Evolutionary conservation across 495 filamentous ascomycete species (phyloP), one percentile per base, ranked within the genome.

Genomic region (Haplographium delicatum): DNA sequence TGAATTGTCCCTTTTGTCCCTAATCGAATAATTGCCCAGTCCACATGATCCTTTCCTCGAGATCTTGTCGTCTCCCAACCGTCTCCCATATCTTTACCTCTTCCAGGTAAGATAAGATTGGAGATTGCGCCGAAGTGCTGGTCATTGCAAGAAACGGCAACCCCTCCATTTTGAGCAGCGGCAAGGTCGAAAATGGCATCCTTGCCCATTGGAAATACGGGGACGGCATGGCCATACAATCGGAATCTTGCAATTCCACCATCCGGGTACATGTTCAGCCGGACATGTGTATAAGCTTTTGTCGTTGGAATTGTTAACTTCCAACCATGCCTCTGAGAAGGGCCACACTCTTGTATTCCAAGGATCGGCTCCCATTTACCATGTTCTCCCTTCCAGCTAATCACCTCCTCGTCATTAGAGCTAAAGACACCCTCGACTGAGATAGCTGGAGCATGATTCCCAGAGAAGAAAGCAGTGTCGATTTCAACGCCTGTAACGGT

Each of bases 11-110:
- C 89, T 13, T 77, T 72, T 1, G 82, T 75, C 5, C 90, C 90
- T 19, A 96, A 77, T 54, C 78, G 76, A 44, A 94, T 74, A 53
- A 95, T 82, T 8, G 83, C 76, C 90, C 91, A 95, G 67, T 96
- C 91, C 16, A 86, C 71, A 66, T 96, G 91, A 9, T 78, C 84
- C 57, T 80, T 80, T 19, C 74, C 80, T 20, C 91, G 69, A 25
- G 84, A 89, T 30, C 91, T 78, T 45, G 84, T 82, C 9, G 90
- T 96, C 68, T 96, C 90, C 90, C 91, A 96, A 2, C 91, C 91
- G 65, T 95, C 90, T 25, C 89, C 86, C 89, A 95, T 95, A 66
- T 96, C 84, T 62, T 84, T 80, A 5, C 91, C 91, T 22, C 91
- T 74, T 2, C 89, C 89, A 2, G 91, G 90, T 10, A 95, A 71